Evolutionary conservation across 164 flowering plant species (phyloP).

Genomic region (Magnolia kwangsiensis): DNA sequence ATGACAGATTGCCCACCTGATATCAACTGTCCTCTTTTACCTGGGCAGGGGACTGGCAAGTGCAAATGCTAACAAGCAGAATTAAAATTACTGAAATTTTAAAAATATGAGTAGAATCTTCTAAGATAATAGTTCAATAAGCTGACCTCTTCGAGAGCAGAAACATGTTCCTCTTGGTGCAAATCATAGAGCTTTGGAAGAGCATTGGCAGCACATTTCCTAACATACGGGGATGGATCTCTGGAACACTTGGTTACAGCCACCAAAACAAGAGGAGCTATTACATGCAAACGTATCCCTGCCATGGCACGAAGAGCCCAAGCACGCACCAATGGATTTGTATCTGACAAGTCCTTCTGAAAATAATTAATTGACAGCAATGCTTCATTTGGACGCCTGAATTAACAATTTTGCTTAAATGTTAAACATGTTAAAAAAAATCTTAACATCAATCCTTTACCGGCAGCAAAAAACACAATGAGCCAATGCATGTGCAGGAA

Average conservation of each 20-base stretch:
- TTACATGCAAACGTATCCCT: constrained; percentile 86
- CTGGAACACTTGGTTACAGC: constrained; percentile 87
- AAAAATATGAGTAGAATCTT: not conserved
- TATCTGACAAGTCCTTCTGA: constrained; percentile 94
- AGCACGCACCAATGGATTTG: constrained; percentile 95
- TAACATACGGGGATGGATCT: constrained; percentile 93
- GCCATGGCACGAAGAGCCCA: constrained; percentile 99
- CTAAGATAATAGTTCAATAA: not conserved
- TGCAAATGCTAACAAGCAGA: not conserved
- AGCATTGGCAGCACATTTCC: constrained; percentile 98
- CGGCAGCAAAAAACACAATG: not conserved
- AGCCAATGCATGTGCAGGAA: not conserved
- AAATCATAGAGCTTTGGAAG: constrained; percentile 89
- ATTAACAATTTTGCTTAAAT: constrained; percentile 5
- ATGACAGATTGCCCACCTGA: not conserved
- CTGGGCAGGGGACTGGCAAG: not conserved
- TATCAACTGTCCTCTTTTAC: not conserved
- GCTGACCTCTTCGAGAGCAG: constrained; percentile 78
- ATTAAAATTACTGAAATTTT: too few relatives aligned
- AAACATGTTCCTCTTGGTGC: constrained; percentile 66
- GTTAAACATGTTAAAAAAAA: not conserved
- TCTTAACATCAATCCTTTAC: not conserved
- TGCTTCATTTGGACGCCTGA: constrained; percentile 98
- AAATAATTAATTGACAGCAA: constrained; percentile 91
- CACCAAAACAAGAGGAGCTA: constrained; percentile 81